Conservation (phyloP, 257 asterid species). For the Nicotiana noctiflora region DNA sequence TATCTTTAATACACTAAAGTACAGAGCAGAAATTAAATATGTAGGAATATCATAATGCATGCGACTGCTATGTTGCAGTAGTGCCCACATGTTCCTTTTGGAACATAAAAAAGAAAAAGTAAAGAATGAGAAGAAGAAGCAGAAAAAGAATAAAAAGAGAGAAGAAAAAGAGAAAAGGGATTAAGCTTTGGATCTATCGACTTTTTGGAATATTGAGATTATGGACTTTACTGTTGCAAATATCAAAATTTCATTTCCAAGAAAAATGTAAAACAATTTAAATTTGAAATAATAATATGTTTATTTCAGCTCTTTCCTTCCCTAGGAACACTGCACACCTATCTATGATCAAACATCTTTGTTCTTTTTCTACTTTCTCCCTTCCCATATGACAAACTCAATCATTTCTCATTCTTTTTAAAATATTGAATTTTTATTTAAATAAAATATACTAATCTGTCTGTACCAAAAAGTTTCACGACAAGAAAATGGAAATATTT, state of each 20-base stretch:
- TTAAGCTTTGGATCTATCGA: slow-evolving; percentile 32
- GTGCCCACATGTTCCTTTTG: slow-evolving; percentile 55
- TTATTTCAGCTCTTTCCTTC: slow-evolving; percentile 30
- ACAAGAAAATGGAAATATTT: neutral
- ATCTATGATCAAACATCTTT: slow-evolving; percentile 27
- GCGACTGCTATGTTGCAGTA: slow-evolving; percentile 20
- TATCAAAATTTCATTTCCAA: slow-evolving; percentile 12
- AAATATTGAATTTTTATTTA: neutral
- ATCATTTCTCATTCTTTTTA: slow-evolving; percentile 8
- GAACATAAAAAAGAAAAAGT: slow-evolving; percentile 29
- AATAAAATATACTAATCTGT: neutral
- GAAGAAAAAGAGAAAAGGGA: slow-evolving; percentile 8
- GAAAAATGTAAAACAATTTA: neutral
- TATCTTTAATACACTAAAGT: neutral
- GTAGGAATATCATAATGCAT: slow-evolving; percentile 28
- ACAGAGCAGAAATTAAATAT: neutral
- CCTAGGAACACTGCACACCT: slow-evolving; percentile 36
- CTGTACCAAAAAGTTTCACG: neutral
- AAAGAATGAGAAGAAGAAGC: neutral
- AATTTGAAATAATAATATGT: slow-evolving; percentile 1
- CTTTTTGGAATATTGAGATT: slow-evolving; percentile 19
- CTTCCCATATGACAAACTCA: slow-evolving; percentile 8
- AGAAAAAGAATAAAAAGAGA: slow-evolving; percentile 6
- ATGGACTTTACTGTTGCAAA: slow-evolving; percentile 3
- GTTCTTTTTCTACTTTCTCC: slow-evolving; percentile 12